Evolutionary conservation across 495 filamentous ascomycete genomes (phyloP), one percentile per base, ranked within the genome.

Genomic region (Penicillium bovifimosum): DNA sequence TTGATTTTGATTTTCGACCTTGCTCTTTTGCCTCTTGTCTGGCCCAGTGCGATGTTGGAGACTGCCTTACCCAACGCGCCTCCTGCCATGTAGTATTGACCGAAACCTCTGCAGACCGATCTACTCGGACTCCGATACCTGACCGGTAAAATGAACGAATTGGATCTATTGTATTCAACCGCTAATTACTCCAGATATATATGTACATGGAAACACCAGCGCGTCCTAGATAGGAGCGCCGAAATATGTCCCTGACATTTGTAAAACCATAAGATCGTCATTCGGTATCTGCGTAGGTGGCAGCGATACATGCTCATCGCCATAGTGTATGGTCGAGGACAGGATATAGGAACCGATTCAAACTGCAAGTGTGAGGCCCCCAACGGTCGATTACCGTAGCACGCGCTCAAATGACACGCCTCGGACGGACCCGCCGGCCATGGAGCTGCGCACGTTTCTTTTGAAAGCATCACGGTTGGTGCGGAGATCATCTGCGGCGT

Each of bases 401-500:
- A 96, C 92, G 42, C 82, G 73, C 45, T 98, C 90, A 63, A 86
- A 98, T 4, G 70, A 58, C 53, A 84, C 70, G 11, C 81, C 82
- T 66, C 80, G 82, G 40, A 98, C 85, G n/a, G 66, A 71, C 10
- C 90, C 90, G 50, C 93, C 93, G 18, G 70, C 74, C 90, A 98
- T 96, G 5, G 87, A 76, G 10, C 72, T 71, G 59, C 88, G 80
- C 17, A 96, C 95, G 64, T 97, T 96, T 47, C 89, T 76, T 76
- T 90, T 95, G 73, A 98, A 98, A 28, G 74, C 79, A 14, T 97
- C 93, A 14, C 89, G 72, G 60, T 88, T 95, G 24, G 73, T 71
- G 55, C 91, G 81, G 56, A 98, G 79, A 67, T 97, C 95, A 40
- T 96, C 89, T 0, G 93, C 95, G 2, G 93, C 93, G 58, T 96